These are phyloP conservation scores for Tinospora cordifolia DNA, from an alignment of 164 flowering plant species.

Conservation along the genomic window DNA sequence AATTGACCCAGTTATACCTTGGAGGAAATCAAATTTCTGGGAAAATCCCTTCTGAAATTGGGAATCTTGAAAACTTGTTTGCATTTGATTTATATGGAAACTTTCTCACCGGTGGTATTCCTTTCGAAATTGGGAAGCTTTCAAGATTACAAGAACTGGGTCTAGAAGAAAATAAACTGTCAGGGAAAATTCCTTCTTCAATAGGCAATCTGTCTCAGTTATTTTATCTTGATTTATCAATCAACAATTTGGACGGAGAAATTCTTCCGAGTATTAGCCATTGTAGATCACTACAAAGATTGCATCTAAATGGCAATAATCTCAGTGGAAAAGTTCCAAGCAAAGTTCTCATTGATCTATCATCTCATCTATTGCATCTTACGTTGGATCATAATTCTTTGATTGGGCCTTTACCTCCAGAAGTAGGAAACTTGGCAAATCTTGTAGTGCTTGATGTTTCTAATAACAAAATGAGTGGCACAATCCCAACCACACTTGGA, in stretches of 20 bases:
- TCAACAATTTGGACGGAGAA: slow-evolving; percentile 5
- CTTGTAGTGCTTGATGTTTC: neutral
- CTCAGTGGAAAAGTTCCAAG: neutral
- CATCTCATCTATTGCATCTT: neutral
- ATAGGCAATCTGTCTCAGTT: neutral
- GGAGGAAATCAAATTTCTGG: neutral
- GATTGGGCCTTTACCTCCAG: neutral
- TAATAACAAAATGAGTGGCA: neutral
- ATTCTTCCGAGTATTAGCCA: neutral
- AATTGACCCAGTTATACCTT: neutral
- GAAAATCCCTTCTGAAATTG: slow-evolving; percentile 4
- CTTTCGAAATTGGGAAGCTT: slow-evolving; percentile 4
- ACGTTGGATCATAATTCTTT: slow-evolving; percentile 6
- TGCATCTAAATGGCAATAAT: neutral
- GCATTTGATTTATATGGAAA: neutral
- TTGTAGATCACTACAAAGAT: neutral
- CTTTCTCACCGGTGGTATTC: neutral
- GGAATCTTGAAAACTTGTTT: neutral
- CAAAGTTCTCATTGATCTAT: neutral
- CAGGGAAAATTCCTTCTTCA: slow-evolving; percentile 7
- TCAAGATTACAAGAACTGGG: neutral
- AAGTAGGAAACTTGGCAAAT: slow-evolving; percentile 1
- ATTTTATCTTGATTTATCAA: neutral
- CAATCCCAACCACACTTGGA: slow-evolving; percentile 3
- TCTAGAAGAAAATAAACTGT: neutral